These are phyloP conservation scores for Colletotrichum cordylinicola DNA, from an alignment of 2,329 filamentous ascomycete genomes.

Conservation along the genomic window DNA sequence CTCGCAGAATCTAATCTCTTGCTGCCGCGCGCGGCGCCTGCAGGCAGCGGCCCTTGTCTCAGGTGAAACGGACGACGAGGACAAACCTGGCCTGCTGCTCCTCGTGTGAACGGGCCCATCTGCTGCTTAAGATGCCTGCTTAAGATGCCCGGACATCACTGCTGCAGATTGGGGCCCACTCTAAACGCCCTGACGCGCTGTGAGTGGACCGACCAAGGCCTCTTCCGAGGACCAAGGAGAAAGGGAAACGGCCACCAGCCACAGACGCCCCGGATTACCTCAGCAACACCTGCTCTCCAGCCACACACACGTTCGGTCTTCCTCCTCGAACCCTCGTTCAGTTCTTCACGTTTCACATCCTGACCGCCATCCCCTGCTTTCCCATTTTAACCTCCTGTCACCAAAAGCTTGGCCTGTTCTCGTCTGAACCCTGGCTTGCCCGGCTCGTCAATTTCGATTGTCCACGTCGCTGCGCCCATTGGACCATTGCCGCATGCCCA, in stretches of 20 bases:
- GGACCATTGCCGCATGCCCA: background rate
- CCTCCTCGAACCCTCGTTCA: background rate
- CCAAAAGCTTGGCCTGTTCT: constrained; percentile 16
- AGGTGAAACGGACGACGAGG: constrained; percentile 17
- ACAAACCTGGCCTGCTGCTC: background rate
- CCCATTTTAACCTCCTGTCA: constrained; percentile 18
- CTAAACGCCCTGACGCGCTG: background rate
- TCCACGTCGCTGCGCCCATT: background rate
- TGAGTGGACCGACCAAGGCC: background rate
- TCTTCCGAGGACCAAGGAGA: background rate
- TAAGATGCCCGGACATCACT: background rate
- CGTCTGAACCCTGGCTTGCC: constrained; percentile 4
- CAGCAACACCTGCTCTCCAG: background rate
- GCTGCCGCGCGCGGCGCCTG: constrained; percentile 13
- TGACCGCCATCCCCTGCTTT: background rate
- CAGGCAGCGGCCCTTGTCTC: constrained; percentile 15
- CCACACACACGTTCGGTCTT: background rate
- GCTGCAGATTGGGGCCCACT: background rate
- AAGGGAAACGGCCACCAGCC: background rate
- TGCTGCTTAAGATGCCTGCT: background rate
- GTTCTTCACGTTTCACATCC: background rate
- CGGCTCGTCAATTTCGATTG: background rate
- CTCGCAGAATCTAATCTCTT: background rate
- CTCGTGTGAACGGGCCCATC: background rate
- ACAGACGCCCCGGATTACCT: background rate